Base-by-base conservation (phyloP, 179 eudicot genomes). In the Silene vulgaris region DNA sequence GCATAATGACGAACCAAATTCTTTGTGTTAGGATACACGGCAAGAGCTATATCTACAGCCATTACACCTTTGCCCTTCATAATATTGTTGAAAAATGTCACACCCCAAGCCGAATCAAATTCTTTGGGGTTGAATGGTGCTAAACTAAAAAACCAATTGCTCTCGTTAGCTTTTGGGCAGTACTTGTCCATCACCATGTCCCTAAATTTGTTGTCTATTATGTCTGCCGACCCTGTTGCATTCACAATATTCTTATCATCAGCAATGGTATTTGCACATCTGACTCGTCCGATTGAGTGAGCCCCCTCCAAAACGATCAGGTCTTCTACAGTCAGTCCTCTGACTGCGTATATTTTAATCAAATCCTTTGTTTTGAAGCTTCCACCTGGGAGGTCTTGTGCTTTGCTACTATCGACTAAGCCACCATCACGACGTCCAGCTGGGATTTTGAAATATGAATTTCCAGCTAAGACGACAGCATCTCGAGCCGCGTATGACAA, bases 391-490 rank as follows among this genome's bases (percentile, higher is more conserved):
- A 62, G 66, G 2, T 21, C 30, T 3, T 62, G 14, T n/a, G 80
- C 76, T 6, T 30, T 2, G 72, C 29, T 11, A 1, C 75, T 75
- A 5, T 65, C 35, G 3, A 59, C 37, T 0, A 9, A 8, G 2
- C 21, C 6, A 2, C 73, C 50, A 62, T 78, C 80, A 19, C 77
- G 77, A 1, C 81, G 77, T 17, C 81, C 77, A 65, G 74, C 81
- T 9, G 81, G 73, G 11, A 78, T 63, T 0, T 30, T 7, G 43
- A 72, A 78, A 8, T 12, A 3, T 1, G 73, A 76, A 65, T 65
- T 78, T 4, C 80, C 80, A 2, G 76, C 26, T 12, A 72, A 48
- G 65, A 72, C 72, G 9, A 64, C 26, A 14, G 64, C 56, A 20
- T 78, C 80, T 8, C 80, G 65, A 30, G 80, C 76, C 16, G 76